Base-by-base conservation (phyloP, 1,284 basidiomycete species). In the Trametes versicolor region DNA sequence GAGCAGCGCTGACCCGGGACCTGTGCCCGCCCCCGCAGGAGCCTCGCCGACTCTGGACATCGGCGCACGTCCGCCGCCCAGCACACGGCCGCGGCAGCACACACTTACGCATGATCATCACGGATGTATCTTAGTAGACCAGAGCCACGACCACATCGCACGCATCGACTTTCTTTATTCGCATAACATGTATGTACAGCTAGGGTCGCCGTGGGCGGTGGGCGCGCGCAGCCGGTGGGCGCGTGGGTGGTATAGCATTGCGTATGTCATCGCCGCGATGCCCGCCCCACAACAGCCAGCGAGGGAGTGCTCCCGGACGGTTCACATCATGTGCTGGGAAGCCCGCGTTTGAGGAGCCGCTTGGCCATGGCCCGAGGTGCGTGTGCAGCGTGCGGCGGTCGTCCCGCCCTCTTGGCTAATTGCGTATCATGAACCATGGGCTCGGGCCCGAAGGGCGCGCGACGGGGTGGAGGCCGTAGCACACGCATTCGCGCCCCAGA, bases 101-200 rank as follows among this genome's bases (percentile, higher is more conserved):
- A 21, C 50, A 43, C 41, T 39, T 57, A 58, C 54, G 43, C 57
- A 65, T 56, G 55, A 47, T 25, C 48, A 29, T 41, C 61, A 62
- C 54, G 55, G 50, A 69, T 67, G 65, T 70, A 66, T 58, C 54
- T 51, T 64, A 69, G 51, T 69, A 70, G 68, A 70, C 48, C 62
- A 43, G 41, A 43, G 41, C 58, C 60, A 58, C 63, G 63, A 56
- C 39, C 57, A 37, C 64, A 64, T 64, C 32, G 45, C 64, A 60
- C 52, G 48, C 64, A 62, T 59, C 63, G 56, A 64, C 60, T 50
- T 29, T 57, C 34, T 60, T 59, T 62, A 70, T 65, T 64, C 29
- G 65, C 64, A 67, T 62, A 53, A 52, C 63, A 61, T 67, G 62
- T 65, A 67, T 67, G 60, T 67, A 67, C 55, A 61, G 53, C 43